phyloP scores from a whole-genome alignment of 1,284 basidiomycete species.

The Puccinia brachypodii region DNA sequence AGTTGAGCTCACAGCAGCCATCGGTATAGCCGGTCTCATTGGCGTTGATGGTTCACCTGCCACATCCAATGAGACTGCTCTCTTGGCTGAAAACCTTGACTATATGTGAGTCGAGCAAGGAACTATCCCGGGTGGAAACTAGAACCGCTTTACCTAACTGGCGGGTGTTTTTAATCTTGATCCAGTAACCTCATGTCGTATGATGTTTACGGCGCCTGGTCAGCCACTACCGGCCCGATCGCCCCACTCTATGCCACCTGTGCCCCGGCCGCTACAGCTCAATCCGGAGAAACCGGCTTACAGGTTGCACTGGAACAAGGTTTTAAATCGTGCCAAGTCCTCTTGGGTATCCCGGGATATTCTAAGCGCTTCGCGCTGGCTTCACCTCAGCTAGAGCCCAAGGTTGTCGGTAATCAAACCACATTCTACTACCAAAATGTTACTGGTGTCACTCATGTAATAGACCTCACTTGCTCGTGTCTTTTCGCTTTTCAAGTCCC shows the following conservation, averaged over 20 bases:
- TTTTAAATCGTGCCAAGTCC: slow-evolving; percentile 22
- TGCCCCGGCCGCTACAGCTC: not conserved
- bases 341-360: slow-evolving; percentile 39
- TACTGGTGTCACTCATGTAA: slow-evolving; percentile 13
- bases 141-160: not conserved
- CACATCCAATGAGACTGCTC: not conserved
- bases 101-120: not conserved
- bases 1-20: not conserved
- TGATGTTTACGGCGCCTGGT: slow-evolving; percentile 35
- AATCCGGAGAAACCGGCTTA: slow-evolving; percentile 21
- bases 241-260: slow-evolving; percentile 11
- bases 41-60: slow-evolving; percentile 23
- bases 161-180: not conserved
- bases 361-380: slow-evolving; percentile 9
- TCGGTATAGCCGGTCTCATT: not conserved
- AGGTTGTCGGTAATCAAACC: not conserved
- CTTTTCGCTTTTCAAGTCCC: not conserved
- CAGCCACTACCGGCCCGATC: slow-evolving; percentile 19
- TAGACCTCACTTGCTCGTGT: not conserved
- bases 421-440: slow-evolving; percentile 34
- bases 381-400: not conserved
- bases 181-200: slow-evolving; percentile 38
- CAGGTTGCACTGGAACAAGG: not conserved
- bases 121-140: not conserved
- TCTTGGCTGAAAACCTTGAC: not conserved